Evolutionary conservation across 2,329 filamentous ascomycete species (phyloP), one percentile per base, ranked within the genome.

Genomic region (Aschersonia sp.): DNA sequence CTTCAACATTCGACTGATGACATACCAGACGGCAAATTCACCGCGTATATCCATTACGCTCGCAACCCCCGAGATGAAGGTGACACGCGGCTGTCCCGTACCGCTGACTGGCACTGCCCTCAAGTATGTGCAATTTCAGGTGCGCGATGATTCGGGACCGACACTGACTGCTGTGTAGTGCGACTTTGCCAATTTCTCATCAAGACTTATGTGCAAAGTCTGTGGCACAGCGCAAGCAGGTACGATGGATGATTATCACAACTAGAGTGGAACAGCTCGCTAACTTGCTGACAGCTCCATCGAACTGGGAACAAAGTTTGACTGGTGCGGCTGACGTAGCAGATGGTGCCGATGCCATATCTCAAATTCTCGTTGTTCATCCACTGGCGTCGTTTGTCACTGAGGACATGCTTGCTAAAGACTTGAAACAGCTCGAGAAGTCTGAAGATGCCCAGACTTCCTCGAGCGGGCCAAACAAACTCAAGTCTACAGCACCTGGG

Each of bases 321-420:
- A 74, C 71, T 28, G 72, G 72, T 31, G 65, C 67, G 47, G 70
- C 69, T 20, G 72, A 75, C 55, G 68, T 70, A 31, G 66, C 68
- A 20, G 71, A 75, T 55, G 69, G 70, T 30, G 65, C 69, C 46
- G 63, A 81, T 49, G 63, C 74, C 0, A 76, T 82, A 1, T 88
- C 85, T 1, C 85, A 89, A 54, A 88, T 89, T 54, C 66, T 92
- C 28, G 77, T 92, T 4, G 70, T 92, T 30, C 80, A 85, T 51
- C 82, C 82, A 5, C 67, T 94, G 5, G 79, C 86, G 32, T 66
- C 76, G 1, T 81, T 82, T 10, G 78, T 87, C 5, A 84, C 74
- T 5, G 86, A 91, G 62, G 78, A 84, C 48, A 68, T 85, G 45
- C 70, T 94, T 7, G 82, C 82, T 1, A 80, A 78, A 49, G 86